A percentile compares a stretch with the other conserved stretches of the same genome.
Conservation (phyloP, 495 filamentous ascomycete genomes). For the Penicillium egyptiacum region DNA sequence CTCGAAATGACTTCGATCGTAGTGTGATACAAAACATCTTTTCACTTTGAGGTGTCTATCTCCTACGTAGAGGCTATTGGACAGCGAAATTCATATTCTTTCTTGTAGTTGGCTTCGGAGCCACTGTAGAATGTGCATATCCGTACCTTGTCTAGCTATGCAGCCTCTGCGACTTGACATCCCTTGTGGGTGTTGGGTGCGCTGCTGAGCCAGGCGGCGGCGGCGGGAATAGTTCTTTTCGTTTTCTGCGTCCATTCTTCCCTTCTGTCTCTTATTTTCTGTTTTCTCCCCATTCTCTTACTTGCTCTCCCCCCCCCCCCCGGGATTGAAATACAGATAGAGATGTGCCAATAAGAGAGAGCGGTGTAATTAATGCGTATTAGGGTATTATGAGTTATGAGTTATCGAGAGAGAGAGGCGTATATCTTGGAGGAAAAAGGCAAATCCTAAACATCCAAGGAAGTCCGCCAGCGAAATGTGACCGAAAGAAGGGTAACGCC, state of each 20-base stretch:
- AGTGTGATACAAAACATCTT: neutral
- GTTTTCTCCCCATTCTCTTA: neutral
- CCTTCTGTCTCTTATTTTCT: neutral
- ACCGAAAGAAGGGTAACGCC: neutral
- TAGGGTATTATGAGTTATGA: neutral
- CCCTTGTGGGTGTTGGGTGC: neutral
- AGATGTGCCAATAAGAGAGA: neutral
- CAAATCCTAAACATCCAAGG: neutral
- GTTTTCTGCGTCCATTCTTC: neutral
- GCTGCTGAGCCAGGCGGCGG: too few relatives aligned
- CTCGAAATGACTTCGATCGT: neutral
- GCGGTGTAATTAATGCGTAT: neutral
- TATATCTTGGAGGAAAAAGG: neutral
- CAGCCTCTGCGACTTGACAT: neutral
- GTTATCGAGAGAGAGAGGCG: neutral
- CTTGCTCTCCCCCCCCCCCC: neutral
- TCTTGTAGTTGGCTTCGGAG: neutral
- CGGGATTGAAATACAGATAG: neutral
- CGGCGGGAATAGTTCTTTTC: neutral
- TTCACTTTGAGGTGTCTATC: neutral
- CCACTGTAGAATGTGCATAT: neutral
- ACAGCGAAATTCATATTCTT: neutral
- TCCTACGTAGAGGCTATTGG: neutral
- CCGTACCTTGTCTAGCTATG: neutral
- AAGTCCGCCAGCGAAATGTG: neutral